Base-by-base conservation (phyloP, 768 basidiomycete species). In the Termitomyces sp. region DNA sequence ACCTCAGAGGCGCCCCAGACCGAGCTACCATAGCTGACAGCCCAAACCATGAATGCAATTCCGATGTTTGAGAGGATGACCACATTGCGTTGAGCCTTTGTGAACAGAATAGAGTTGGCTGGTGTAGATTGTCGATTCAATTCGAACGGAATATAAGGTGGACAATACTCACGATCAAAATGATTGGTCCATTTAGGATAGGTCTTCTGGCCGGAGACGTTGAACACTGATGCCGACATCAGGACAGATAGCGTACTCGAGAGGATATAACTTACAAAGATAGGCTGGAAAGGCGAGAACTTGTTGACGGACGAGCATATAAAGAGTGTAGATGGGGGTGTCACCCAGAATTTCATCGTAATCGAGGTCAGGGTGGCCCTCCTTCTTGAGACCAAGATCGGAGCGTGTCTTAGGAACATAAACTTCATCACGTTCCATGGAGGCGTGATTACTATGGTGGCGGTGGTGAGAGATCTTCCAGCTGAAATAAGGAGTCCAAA, bases 101-200 rank as follows among this genome's bases (percentile, higher is more conserved):
- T 82, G 71, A 85, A 86, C 4, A 86, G 66, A 23, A 83, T 71
- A 4, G 82, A 82, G 58, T 77, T 77, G 10, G 84, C 83, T 84
- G 60, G 17, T 45, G 49, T 25, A 43, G 43, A 45, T 49, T 25
- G 49, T 37, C 38, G 23, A 27, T 31, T 17, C 38, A 40, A 25
- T 41, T 49, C 40, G 19, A 9, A 42, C 31, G 21, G 34, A 27
- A 38, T 1, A 27, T 14, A 12, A 23, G 54, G 40, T 46, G 19
- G n/a, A 25, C 48, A 58, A 9, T n/a, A 49, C 82, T 70, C 51
- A 84, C 83, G 83, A 67, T 83, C 72, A 63, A 85, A 86, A 63
- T 87, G 85, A 60, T 85, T 85, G 25, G 85, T 84, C 77, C 80
- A 78, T 60, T 80, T 77, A 3, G 82, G 82, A 63, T 85, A 84